Evolutionary conservation across 352 stramenopile species (phyloP).

Genomic region (Phytophthora sojae): DNA sequence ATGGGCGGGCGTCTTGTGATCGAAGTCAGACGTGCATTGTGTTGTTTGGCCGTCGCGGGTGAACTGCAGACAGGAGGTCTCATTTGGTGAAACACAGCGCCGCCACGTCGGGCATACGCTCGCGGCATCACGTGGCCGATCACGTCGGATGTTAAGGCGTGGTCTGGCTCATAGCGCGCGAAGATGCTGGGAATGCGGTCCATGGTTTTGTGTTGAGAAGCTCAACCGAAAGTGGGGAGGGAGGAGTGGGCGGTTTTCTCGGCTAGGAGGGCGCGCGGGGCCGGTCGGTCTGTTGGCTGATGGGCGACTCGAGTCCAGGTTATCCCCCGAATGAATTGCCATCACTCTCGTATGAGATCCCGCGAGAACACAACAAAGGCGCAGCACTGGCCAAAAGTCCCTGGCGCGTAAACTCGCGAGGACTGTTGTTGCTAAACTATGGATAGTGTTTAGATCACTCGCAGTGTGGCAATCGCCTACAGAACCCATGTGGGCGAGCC

Average conservation of each 20-base stretch:
- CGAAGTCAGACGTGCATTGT: neutral
- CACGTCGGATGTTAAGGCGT: conserved; percentile 18
- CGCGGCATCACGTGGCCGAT: conserved; percentile 29
- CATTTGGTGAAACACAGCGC: neutral
- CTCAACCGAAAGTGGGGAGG: neutral
- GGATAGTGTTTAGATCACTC: no score
- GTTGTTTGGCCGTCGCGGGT: neutral
- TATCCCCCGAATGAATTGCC: neutral
- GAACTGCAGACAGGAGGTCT: neutral
- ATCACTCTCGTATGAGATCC: neutral
- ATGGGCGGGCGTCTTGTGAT: neutral
- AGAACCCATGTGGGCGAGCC: no score
- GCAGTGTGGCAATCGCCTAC: no score
- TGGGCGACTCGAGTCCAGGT: conserved; percentile 5
- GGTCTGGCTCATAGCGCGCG: conserved; percentile 22
- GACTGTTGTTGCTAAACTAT: no score
- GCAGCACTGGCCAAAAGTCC: neutral
- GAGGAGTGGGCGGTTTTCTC: neutral
- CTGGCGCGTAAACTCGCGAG: no score
- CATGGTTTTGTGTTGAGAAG: conserved; percentile 11
- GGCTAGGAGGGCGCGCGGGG: neutral
- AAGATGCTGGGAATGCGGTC: conserved; percentile 31
- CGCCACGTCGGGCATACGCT: neutral
- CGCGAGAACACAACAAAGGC: neutral
- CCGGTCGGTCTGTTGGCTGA: neutral